Base-by-base conservation (phyloP, 768 basidiomycete species). In the Lyophyllum decastes region DNA sequence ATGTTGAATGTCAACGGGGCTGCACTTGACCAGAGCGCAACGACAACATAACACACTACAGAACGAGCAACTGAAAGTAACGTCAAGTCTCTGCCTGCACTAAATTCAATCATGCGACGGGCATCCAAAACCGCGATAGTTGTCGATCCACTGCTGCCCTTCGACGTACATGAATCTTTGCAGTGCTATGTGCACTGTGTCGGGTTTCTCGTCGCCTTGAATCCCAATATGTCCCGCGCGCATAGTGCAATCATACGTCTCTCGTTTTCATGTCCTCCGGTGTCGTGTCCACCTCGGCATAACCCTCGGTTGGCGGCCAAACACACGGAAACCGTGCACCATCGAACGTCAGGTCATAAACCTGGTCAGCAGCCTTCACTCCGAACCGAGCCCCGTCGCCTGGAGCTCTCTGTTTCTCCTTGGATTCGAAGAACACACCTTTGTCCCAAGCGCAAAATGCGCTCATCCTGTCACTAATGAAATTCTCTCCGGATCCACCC, bases 111-210 rank as follows among this genome's bases (percentile, higher is more conserved):
- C 30, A 30, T 30, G 10, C 30, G 4, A 4, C 30, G 5, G 35
- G 12, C 35, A 38, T 17, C 12, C 35, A 11, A 38, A 38, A 38
- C 35, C 16, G 10, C 10, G 12, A 6, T 33, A 33, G 35, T 17
- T 38, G 5, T 38, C 30, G 5, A 10, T 43, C 7, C n/a, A n/a
- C 41, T 19, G 4, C 7, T 49, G 54, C 14, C 51, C 55, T 30
- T 62, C 61, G 24, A 62, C 40, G 34, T 63, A 64, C 61, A 67
- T 67, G 43, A 65, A 67, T 64, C 66, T 64, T n/a, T 55, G 51
- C 16, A 62, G 61, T 2, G 48, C 47, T 27, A 64, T 64, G 16
- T 52, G 59, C 21, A 68, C 27, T 2, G 59, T 61, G 33, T 64
- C 63, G 9, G 30, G 34, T 3, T 46, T 19, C 2, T 49, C 43